These are phyloP conservation scores for Saccharomycopsis phalli DNA, from an alignment of 1,139 yeast genomes.

Conservation along the genomic window DNA sequence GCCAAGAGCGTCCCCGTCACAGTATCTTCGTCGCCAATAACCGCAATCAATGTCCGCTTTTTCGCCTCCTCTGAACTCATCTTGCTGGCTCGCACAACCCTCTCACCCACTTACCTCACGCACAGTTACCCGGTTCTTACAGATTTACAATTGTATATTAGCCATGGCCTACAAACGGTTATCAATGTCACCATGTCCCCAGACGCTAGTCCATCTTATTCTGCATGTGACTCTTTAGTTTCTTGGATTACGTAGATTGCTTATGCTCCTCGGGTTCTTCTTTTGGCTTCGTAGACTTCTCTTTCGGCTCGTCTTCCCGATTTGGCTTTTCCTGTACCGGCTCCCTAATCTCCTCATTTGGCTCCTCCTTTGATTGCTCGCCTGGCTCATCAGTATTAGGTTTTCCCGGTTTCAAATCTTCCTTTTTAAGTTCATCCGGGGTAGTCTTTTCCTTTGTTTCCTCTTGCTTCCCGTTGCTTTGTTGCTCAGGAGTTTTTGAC, in stretches of 20 bases:
- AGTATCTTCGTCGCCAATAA: conserved; percentile 95
- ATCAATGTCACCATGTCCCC: background rate
- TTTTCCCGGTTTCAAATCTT: conserved; percentile 21
- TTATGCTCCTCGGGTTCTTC: no score
- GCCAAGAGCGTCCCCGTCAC: conserved; percentile 94
- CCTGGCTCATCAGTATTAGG: conserved; percentile 19
- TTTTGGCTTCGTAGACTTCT: background rate
- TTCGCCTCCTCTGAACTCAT: conserved; percentile 26
- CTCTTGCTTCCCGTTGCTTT: conserved; percentile 3
- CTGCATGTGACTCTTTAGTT: background rate
- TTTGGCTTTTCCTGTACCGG: background rate
- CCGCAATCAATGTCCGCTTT: conserved; percentile 76
- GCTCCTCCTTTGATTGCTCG: conserved; percentile 19
- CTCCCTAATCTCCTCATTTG: conserved; percentile 6
- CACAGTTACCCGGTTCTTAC: no score
- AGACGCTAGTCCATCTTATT: background rate
- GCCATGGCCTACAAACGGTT: no score
- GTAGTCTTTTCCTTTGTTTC: conserved; percentile 18
- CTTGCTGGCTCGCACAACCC: background rate
- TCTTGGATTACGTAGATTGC: background rate
- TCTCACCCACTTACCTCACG: no score
- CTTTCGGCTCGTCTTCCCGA: background rate
- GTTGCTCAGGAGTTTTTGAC: conserved; percentile 5
- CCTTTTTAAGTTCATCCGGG: conserved; percentile 11
- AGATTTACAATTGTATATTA: no score